Conservation (phyloP, 179 eudicot species). For the Silene vulgaris region DNA sequence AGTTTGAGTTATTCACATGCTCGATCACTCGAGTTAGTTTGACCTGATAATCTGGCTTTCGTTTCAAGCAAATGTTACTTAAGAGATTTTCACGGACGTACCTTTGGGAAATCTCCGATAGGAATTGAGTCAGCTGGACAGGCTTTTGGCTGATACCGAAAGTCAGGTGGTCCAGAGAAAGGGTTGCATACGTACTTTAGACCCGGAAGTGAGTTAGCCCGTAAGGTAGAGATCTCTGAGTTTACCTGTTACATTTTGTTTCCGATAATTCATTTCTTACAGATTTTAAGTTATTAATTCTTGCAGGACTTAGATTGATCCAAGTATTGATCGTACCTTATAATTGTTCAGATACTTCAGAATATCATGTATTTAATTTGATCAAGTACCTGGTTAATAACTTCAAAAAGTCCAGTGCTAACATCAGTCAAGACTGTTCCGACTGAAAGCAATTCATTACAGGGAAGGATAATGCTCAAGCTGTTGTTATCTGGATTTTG, state of each 20-base stretch:
- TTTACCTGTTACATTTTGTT: constrained; percentile 44
- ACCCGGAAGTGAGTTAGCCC: constrained; percentile 25
- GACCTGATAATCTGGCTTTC: background rate
- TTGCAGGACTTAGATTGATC: background rate
- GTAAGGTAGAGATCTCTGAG: constrained; percentile 37
- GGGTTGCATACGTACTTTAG: constrained; percentile 56
- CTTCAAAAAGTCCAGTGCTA: constrained; percentile 43
- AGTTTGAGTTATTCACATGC: background rate
- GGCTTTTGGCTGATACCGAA: constrained; percentile 44
- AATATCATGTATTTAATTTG: background rate
- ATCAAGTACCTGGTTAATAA: constrained; percentile 45
- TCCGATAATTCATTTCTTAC: background rate
- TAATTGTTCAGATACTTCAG: background rate
- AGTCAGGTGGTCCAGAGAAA: constrained; percentile 66
- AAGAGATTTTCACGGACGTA: constrained; percentile 22
- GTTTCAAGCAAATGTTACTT: background rate
- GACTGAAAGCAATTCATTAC: constrained; percentile 55
- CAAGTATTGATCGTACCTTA: no score
- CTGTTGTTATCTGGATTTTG: constrained; percentile 63
- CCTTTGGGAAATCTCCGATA: constrained; percentile 65
- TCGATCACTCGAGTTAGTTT: background rate
- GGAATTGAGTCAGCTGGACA: constrained; percentile 47
- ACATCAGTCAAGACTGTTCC: constrained; percentile 41
- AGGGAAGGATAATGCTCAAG: constrained; percentile 72
- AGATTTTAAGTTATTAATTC: background rate